phyloP scores from a whole-genome alignment of 495 filamentous ascomycete genomes.

The Niebla homalea region DNA sequence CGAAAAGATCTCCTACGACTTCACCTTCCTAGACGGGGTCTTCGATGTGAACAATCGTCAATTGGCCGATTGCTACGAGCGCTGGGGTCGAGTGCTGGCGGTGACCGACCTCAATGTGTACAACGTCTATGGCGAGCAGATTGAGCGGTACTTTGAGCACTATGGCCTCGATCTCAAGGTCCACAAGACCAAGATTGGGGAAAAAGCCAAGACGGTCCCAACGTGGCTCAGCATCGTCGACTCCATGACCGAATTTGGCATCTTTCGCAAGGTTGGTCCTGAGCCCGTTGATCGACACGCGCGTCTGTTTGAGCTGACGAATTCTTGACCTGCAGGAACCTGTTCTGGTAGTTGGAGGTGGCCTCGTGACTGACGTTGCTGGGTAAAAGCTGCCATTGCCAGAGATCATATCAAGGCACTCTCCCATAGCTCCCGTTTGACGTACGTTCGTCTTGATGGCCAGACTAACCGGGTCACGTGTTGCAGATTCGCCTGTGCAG shows the following conservation, averaged over 20 bases:
- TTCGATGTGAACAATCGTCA: constrained; percentile 38
- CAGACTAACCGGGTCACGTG: constrained; percentile 9
- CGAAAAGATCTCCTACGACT: constrained; percentile 56
- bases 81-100: constrained; percentile 43
- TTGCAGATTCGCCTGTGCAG: constrained; percentile 44
- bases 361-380: constrained; percentile 51
- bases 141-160: constrained; percentile 43
- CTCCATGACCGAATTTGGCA: constrained; percentile 53
- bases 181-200: constrained; percentile 51
- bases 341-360: constrained; percentile 50
- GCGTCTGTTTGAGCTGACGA: neutral
- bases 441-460: neutral
- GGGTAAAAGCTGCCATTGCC: constrained; percentile 32
- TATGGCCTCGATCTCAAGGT: constrained; percentile 40
- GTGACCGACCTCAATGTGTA: constrained; percentile 50
- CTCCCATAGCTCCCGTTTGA: constrained; percentile 20
- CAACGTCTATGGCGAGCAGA: constrained; percentile 43
- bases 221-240: constrained; percentile 47
- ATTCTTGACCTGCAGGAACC: constrained; percentile 34
- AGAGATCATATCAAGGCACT: constrained; percentile 32
- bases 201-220: constrained; percentile 50
- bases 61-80: constrained; percentile 43
- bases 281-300: neutral
- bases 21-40: constrained; percentile 50
- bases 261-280: constrained; percentile 38